Conservation (phyloP, 805 yeast species). For the Metschnikowia colocasiae region DNA sequence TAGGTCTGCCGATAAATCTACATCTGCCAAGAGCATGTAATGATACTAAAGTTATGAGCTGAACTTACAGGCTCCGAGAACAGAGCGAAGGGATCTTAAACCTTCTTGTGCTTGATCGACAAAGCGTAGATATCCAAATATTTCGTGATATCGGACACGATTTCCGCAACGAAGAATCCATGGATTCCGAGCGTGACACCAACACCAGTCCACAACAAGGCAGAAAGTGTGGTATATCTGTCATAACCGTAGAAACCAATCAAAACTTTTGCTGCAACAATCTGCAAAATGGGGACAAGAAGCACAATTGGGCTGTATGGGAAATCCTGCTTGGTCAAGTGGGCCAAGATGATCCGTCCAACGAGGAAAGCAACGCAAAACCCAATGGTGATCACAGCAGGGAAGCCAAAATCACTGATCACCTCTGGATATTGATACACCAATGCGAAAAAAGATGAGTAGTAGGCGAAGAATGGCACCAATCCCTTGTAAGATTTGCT, state of each 20-base stretch:
- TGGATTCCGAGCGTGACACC: slow-evolving; percentile 67
- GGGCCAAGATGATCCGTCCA: slow-evolving; percentile 88
- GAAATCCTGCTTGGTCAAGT: slow-evolving; percentile 73
- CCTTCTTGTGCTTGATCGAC: slow-evolving; percentile 74
- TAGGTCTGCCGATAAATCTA: slow-evolving; percentile 4
- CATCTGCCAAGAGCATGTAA: not conserved
- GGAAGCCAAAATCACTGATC: slow-evolving; percentile 43
- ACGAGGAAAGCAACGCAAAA: slow-evolving; percentile 76
- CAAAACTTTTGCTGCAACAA: slow-evolving; percentile 32
- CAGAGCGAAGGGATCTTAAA: slow-evolving; percentile 10
- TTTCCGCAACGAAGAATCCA: slow-evolving; percentile 68
- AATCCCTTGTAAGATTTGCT: slow-evolving; percentile 49
- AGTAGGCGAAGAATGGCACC: slow-evolving; percentile 62
- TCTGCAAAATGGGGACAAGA: slow-evolving; percentile 57
- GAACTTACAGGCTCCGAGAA: too few relatives aligned
- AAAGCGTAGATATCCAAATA: slow-evolving; percentile 84
- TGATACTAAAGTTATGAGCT: not conserved
- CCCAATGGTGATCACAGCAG: slow-evolving; percentile 68
- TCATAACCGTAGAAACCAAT: slow-evolving; percentile 37
- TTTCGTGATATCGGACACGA: slow-evolving; percentile 72
- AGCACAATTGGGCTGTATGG: slow-evolving; percentile 72
- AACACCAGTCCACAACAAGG: slow-evolving; percentile 61
- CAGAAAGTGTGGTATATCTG: slow-evolving; percentile 41
- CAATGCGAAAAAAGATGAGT: slow-evolving; percentile 45
- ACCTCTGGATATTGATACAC: slow-evolving; percentile 50